These are phyloP conservation scores for Balansia obtecta DNA, from an alignment of 2,329 filamentous ascomycete species.

Conservation along the genomic window DNA sequence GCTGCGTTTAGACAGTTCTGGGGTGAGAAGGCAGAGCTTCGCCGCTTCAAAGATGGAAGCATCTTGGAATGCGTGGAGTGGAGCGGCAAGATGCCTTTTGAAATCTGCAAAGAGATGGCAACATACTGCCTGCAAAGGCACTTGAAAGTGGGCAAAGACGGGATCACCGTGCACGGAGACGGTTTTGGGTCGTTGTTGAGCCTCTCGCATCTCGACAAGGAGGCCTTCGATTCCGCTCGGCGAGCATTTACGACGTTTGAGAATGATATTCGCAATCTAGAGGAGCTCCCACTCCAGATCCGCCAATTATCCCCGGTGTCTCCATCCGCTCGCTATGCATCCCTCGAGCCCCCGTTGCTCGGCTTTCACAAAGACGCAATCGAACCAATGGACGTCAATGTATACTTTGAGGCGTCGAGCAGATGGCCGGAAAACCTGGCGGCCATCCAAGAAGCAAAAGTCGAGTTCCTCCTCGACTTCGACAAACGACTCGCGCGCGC, in stretches of 20 bases:
- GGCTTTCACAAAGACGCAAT: conserved; percentile 31
- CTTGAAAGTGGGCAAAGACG: conserved; percentile 44
- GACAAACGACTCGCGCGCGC: conserved; percentile 54
- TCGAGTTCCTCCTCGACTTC: conserved; percentile 75
- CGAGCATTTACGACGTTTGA: conserved; percentile 64
- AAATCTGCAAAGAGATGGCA: conserved; percentile 70
- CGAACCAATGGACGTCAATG: conserved; percentile 59
- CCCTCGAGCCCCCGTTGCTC: conserved; percentile 31
- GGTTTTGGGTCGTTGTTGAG: conserved; percentile 37
- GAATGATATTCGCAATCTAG: conserved; percentile 61
- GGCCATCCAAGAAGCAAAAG: conserved; percentile 87
- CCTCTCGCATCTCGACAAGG: conserved; percentile 33
- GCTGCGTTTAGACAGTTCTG: conserved; percentile 80
- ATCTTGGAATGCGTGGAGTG: conserved; percentile 89
- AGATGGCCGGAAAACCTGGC: conserved; percentile 88
- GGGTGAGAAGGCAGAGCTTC: conserved; percentile 85
- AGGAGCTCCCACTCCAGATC: conserved; percentile 78
- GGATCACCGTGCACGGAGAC: conserved; percentile 38
- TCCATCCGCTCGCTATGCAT: conserved; percentile 62
- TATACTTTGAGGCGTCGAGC: conserved; percentile 87
- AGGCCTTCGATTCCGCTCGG: conserved; percentile 55
- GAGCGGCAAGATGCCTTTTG: conserved; percentile 48
- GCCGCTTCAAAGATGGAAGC: conserved; percentile 89
- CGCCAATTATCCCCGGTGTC: conserved; percentile 66
- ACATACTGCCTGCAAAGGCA: conserved; percentile 59